Base-by-base conservation (phyloP, 306 rosid species). In the Amphicarpaea edgeworthii region DNA sequence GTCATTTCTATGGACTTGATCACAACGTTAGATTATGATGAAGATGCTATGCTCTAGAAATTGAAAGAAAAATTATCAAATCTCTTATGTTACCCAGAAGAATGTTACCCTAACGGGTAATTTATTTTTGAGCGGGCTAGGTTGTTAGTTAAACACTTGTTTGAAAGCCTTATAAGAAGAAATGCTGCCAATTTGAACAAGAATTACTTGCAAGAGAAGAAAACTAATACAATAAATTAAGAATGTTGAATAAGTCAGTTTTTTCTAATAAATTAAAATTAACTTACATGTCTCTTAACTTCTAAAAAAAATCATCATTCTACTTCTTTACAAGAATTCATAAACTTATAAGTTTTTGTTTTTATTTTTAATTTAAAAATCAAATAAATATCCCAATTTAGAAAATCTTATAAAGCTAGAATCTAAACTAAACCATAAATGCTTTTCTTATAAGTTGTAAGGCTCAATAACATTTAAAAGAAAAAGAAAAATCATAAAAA, bases 1-100 rank as follows among this genome's bases (percentile, higher is more conserved):
- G 50, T 64, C 57, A 1, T 24, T 24, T 68, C 6, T 41, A 40
- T 34, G 51, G 26, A 67, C 54, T 45, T 68, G 60, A 69, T 68
- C 59, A 15, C 42, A 46, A 68, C 6, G 26, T 65, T 64, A 66
- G 0, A 37, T 37, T 37, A 37, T 37, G 41, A 37, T 37, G 9
- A 37, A 37, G 41, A 37, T 37, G 34, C 34, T 30, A 4, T 47
- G 0, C n/a, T n/a, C n/a, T n/a, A n/a, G 46, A 69, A 49, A 4
- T 10, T 49, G 26, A 17, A 69, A 17, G 46, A 49, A 30, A 28
- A 8, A 12, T 38, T 54, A n/a, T 14, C 66, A 54, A 2, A 23
- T 23, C 21, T 53, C 32, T 51, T 37, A 3, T 1, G 20, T 50
- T 34, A 8, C 30, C 45, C 5, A n/a, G 1, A 32, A 69, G 49